phyloP scores from a whole-genome alignment of 257 asterid genomes.

The Linaria vulgaris region DNA sequence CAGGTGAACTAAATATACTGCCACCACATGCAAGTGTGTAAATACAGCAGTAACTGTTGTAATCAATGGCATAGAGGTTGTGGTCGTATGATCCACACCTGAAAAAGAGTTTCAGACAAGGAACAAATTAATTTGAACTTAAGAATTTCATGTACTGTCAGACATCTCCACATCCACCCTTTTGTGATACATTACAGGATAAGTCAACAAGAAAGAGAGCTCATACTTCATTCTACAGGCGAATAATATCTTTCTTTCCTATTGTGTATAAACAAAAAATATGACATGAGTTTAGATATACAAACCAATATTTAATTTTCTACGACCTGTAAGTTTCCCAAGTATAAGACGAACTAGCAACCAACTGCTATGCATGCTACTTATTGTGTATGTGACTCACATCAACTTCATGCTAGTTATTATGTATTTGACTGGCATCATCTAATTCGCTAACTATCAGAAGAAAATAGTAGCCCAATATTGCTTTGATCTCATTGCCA shows the following conservation, averaged over 20 bases:
- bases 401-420: neutral
- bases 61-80: slow-evolving; percentile 82
- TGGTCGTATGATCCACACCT: slow-evolving; percentile 99
- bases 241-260: neutral
- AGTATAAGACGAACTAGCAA: neutral
- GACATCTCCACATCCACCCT: neutral
- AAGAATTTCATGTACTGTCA: slow-evolving; percentile 17
- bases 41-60: slow-evolving; percentile 58
- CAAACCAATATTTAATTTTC: neutral
- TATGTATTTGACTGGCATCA: too few species aligned
- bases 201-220: neutral
- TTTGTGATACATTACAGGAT: slow-evolving; percentile 11
- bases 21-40: slow-evolving; percentile 77
- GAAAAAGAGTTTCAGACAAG: slow-evolving; percentile 27
- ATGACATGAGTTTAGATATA: neutral
- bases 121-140: slow-evolving; percentile 19
- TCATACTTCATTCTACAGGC: slow-evolving; percentile 10
- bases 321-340: neutral
- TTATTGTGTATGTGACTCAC: too few species aligned
- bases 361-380: neutral
- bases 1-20: slow-evolving; percentile 91
- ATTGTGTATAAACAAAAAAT: neutral
- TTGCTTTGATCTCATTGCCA: too few species aligned
- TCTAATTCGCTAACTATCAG: too few species aligned
- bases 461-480: too few species aligned